Evolutionary conservation across 2,329 filamentous ascomycete species (phyloP), one percentile per base, ranked within the genome.

Genomic region (Xylaria sp.): DNA sequence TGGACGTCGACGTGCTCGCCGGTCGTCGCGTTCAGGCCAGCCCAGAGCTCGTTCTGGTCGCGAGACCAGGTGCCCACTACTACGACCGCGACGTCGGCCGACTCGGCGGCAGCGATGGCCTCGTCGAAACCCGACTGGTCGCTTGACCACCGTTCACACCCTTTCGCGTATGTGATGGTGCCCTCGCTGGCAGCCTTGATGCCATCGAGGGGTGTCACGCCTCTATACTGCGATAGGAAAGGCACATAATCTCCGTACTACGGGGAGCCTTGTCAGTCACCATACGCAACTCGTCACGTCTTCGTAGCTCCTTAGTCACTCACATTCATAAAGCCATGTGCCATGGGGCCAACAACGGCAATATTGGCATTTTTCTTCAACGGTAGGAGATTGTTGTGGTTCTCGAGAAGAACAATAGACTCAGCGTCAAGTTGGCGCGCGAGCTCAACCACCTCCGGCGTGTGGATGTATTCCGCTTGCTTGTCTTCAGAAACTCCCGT

Each of bases 341-440:
- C 90, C 87, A 93, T 93, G 1, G 90, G 90, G 0, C 91, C 91
- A 72, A 93, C 91, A 17, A 93, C 88, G 4, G 90, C 90, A 65
- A 93, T 83, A 17, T 86, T 88, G n/a, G 89, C 89, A 7, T 86
- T 83, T 74, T 90, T 92, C 69, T 83, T 84, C 51, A 89, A 69
- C 0, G 87, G 87, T 7, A 89, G 79, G 3, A 81, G 74, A 13
- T 81, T 78, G 42, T 86, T 78, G 62, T 87, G 85, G 73, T 89
- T 89, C 77, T 89, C 86, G 0, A 89, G 80, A 9, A 89, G 80
- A 5, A 89, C 83, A 47, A 89, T 88, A 27, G 85, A 87, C 74
- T 92, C 90, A 0, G 85, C 82, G 65, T 91, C 90, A 2, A 92
- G 79, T 69, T 90, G 82, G 15, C 88, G 81, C 0, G 89, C 88